Percentiles rank a stretch among this genome's conserved stretches.
Evolutionary conservation across 2,329 filamentous ascomycete species (phyloP).

Genomic region (Pezicula carpinea): DNA sequence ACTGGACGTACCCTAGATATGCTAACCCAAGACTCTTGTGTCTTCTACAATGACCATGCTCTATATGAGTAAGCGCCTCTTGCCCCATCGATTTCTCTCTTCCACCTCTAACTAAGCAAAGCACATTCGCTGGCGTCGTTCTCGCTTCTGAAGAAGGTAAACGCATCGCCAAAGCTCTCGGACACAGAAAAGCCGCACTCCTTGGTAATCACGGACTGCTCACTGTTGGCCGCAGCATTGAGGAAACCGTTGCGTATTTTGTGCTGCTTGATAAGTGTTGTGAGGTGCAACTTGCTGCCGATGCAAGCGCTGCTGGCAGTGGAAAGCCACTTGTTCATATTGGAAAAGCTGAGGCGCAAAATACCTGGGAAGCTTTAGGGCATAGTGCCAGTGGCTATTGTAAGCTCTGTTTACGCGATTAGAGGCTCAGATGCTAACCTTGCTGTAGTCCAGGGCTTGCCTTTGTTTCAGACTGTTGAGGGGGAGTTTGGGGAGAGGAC

Average conservation of each 20-base stretch:
- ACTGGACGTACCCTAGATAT: conserved; percentile 54
- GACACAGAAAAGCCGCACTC: conserved; percentile 42
- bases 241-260: conserved; percentile 48
- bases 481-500: conserved; percentile 11
- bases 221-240: conserved; percentile 41
- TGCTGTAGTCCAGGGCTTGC: conserved; percentile 11
- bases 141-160: conserved; percentile 44
- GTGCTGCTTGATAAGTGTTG: conserved; percentile 42
- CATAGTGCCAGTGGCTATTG: conserved; percentile 27
- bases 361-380: conserved; percentile 63
- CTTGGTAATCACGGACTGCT: conserved; percentile 48
- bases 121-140: conserved; percentile 44
- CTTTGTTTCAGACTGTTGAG: conserved; percentile 15
- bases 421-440: not conserved
- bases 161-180: conserved; percentile 41
- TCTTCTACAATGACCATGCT: conserved; percentile 38
- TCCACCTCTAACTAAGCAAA: conserved; percentile 2
- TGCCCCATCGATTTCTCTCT: not conserved
- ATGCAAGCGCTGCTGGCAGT: conserved; percentile 53
- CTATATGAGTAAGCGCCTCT: conserved; percentile 31
- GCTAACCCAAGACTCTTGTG: conserved; percentile 50
- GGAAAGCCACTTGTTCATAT: conserved; percentile 62
- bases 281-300: conserved; percentile 43
- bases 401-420: conserved; percentile 2
- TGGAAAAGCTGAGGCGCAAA: conserved; percentile 58